Conservation (phyloP, 2,329 filamentous ascomycete genomes). For the Alternaria dauci region DNA sequence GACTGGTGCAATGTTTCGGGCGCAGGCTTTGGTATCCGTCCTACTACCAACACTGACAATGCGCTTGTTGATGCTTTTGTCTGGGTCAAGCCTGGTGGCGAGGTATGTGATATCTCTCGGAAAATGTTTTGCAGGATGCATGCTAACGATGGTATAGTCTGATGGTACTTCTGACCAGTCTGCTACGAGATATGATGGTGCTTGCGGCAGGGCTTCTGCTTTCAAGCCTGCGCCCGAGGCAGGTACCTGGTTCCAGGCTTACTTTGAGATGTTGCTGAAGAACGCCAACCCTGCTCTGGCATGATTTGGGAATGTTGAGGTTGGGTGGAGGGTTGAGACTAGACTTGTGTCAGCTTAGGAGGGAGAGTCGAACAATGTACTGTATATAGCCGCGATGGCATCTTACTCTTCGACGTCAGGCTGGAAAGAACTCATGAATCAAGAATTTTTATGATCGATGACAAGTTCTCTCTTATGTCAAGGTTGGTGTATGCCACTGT, state of each 20-base stretch:
- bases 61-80: conserved; percentile 70
- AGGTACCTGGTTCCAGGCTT: conserved; percentile 70
- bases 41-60: conserved; percentile 68
- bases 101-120: conserved; percentile 32
- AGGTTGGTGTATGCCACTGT: not conserved
- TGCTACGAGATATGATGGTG: conserved; percentile 62
- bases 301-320: not conserved
- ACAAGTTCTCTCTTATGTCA: not conserved
- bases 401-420: not conserved
- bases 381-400: conserved; percentile 5
- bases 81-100: conserved; percentile 74
- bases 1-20: conserved; percentile 74
- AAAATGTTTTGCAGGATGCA: not conserved
- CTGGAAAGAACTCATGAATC: not conserved
- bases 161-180: conserved; percentile 56
- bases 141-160: conserved; percentile 20
- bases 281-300: conserved; percentile 47
- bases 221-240: conserved; percentile 73
- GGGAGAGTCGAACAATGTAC: not conserved
- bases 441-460: not conserved
- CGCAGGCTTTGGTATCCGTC: conserved; percentile 71
- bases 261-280: conserved; percentile 47
- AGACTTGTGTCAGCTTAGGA: not conserved
- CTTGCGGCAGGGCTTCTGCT: conserved; percentile 64
- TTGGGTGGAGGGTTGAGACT: no score